Evolutionary conservation across 257 asterid species (phyloP), one percentile per base, ranked within the genome.

Genomic region (Paraleonurus japonicus): DNA sequence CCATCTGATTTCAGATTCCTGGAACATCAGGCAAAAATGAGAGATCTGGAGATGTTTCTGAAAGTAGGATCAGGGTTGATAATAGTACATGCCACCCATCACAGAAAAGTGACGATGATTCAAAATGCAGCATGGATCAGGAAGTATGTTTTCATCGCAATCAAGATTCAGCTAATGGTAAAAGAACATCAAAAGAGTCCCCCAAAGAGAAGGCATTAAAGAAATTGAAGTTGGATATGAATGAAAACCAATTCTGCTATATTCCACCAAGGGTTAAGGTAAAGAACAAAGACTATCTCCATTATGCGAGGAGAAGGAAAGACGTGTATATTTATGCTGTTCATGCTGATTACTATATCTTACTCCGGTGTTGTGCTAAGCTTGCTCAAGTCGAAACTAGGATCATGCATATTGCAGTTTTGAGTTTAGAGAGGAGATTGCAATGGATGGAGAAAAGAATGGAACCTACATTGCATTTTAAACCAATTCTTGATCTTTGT

Each of bases 331-430:
- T 81, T 3, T 92, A 88, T 20, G 90, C 89, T 24, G 92, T 80
- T 32, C 97, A 90, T 75, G 98, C 96, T 0, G 98, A 92, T 80
- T 92, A 90, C 50, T 87, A 90, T 26, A 72, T 92, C 61, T 70
- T 92, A 65, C 93, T 90, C 51, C 85, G 95, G 3, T 80, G 85
- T 26, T 92, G 97, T 80, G 96, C 97, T 9, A 88, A 81, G 81
- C 86, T 80, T 68, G 90, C 87, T 26, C 85, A 76, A 58, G 86
- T 92, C 69, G 97, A 90, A 77, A 53, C 81, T 59, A 81, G 98
- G 77, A 70, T 83, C 39, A 80, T 90, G 89, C 97, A 92, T 75
- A 19, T 20, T 30, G 96, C 86, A 7, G 97, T 87, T 7, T 74
- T 92, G 95, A 69, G 54, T 62, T 84, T 88, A 8, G 96, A 90